Base-by-base conservation (phyloP, 2,329 filamentous ascomycete genomes). In the Aspergillus thermomutatus region DNA sequence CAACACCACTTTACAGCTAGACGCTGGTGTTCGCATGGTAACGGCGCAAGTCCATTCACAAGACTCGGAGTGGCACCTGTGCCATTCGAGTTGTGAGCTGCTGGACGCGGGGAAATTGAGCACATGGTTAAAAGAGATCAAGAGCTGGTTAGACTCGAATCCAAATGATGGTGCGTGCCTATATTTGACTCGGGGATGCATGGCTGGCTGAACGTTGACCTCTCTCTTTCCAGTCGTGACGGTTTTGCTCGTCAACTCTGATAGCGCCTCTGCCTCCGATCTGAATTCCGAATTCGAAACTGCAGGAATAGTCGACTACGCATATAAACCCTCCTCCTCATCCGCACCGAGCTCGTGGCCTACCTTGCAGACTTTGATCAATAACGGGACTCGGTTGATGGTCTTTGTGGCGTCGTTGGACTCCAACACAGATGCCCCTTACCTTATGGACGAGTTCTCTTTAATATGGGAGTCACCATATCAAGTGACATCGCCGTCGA, bases 401-500 rank as follows among this genome's bases (percentile, higher is more conserved):
- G 83, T 83, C 48, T 92, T 92, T 64, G 78, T 91, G 57, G 86
- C 88, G 17, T 82, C 81, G 8, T 48, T 78, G 23, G 61, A 63
- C 49, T 59, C 70, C 37, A 67, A 69, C 43, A 57, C 73, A 1
- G 64, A 64, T 17, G 77, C 77, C n/a, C 62, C 73, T 8, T 78
- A 78, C 59, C 70, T 78, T 10, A 72, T 78, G 72, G 67, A 75
- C 49, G 75, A 78, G 56, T 78, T 74, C 56, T 69, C 66, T 19
- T 78, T 71, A 53, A 61, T 92, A 55, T 93, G 91, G 74, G 90
- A 93, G 74, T 92, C 87, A 43, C 71, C 80, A 9, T 92, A 82
- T 72, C 84, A 90, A 50, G 84, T 89, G 52, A 82, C 81, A 3
- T 77, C 79, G 8, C 75, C 85, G 0, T 74, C 78, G 1, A 85